These are phyloP conservation scores for Staphylotrichum tortipilum DNA, from an alignment of 495 filamentous ascomycete species.

Conservation along the genomic window DNA sequence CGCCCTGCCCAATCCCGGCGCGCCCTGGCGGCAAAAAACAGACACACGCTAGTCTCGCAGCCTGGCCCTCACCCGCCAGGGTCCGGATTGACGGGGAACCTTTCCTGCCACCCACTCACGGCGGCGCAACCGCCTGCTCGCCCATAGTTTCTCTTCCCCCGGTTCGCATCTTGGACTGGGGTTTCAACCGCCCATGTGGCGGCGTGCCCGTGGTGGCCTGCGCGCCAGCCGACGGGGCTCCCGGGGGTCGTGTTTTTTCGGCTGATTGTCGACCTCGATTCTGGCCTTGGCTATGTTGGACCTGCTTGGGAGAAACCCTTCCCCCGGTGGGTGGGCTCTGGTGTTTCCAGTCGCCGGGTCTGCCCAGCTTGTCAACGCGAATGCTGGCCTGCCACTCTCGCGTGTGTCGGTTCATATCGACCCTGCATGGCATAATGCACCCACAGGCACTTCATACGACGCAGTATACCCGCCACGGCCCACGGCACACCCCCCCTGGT, in stretches of 20 bases:
- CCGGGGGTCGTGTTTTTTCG: neutral
- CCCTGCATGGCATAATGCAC: conserved; percentile 5
- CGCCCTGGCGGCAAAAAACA: neutral
- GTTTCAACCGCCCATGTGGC: conserved; percentile 10
- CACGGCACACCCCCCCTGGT: neutral
- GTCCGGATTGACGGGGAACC: conserved; percentile 13
- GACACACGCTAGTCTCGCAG: neutral
- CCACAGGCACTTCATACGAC: neutral
- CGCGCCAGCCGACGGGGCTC: neutral
- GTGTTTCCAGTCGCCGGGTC: conserved; percentile 1
- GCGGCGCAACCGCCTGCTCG: neutral
- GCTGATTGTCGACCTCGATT: neutral
- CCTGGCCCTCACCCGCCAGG: neutral
- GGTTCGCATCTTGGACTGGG: neutral
- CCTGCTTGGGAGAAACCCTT: neutral
- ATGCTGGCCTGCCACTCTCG: neutral
- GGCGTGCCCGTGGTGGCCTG: neutral
- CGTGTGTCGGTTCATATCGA: neutral
- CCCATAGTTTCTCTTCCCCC: neutral
- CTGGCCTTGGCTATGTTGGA: neutral
- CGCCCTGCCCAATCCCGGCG: no score
- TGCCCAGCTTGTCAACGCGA: neutral
- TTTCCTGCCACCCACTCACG: conserved; percentile 13
- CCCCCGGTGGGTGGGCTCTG: neutral
- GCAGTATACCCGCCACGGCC: neutral